Evolutionary conservation across 75 land plant species (phyloP).

Genomic region (Cupressus sempervirens): DNA sequence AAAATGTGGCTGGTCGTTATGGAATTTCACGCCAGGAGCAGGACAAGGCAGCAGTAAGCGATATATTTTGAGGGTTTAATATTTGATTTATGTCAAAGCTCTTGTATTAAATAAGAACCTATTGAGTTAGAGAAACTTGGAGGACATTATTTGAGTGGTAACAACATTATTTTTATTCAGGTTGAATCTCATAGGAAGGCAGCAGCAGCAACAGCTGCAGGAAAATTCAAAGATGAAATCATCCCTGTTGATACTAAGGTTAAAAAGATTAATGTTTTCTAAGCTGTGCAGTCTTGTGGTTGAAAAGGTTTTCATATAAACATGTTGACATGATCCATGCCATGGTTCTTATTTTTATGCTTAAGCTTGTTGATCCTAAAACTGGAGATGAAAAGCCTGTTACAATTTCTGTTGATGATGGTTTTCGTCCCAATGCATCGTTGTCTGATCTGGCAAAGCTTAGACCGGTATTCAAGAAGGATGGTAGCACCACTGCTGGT

Average conservation of each 20-base stretch:
- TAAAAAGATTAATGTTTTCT: neutral
- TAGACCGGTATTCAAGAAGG: slow-evolving; percentile 85
- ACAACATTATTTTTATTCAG: slow-evolving; percentile 21
- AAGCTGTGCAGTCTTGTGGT: neutral
- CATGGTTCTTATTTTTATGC: neutral
- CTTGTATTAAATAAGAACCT: neutral
- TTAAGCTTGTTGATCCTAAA: slow-evolving; percentile 85
- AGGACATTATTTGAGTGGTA: neutral
- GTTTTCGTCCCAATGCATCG: slow-evolving; percentile 71
- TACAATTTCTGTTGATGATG: slow-evolving; percentile 85
- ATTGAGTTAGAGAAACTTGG: neutral
- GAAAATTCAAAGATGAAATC: slow-evolving; percentile 95
- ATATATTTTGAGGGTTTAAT: neutral
- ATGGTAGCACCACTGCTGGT: slow-evolving; percentile 96
- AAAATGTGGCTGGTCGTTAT: slow-evolving; percentile 90
- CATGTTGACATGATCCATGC: neutral
- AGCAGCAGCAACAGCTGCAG: slow-evolving; percentile 87
- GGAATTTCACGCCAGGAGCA: slow-evolving; percentile 77
- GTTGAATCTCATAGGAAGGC: slow-evolving; percentile 78
- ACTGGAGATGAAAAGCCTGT: slow-evolving; percentile 83
- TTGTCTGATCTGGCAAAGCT: slow-evolving; percentile 70
- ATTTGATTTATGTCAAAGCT: slow-evolving; percentile 1
- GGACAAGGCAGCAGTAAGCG: slow-evolving; percentile 90
- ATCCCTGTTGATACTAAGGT: slow-evolving; percentile 89
- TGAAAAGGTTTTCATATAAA: neutral